These are phyloP conservation scores for Orbilia quercus DNA, from an alignment of 2,329 filamentous ascomycete species.

Conservation along the genomic window DNA sequence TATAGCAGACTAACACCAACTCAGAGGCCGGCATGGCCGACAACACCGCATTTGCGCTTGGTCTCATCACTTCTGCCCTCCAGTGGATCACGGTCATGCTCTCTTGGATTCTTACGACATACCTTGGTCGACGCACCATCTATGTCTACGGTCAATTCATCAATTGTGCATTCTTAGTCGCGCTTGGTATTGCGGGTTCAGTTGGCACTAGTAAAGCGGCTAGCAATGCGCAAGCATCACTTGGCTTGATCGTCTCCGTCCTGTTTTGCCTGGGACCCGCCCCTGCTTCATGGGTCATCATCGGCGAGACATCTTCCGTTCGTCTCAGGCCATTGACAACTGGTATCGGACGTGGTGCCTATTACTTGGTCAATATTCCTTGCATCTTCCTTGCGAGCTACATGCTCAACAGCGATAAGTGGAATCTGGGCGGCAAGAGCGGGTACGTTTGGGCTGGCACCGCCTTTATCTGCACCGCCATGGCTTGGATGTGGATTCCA, in stretches of 20 bases:
- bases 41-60: constrained; percentile 61
- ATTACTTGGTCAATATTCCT: constrained; percentile 67
- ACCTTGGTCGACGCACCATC: constrained; percentile 73
- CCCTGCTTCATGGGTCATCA: constrained; percentile 67
- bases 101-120: constrained; percentile 75
- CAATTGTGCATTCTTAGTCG: constrained; percentile 69
- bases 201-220: constrained; percentile 68
- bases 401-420: constrained; percentile 43
- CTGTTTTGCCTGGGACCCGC: constrained; percentile 69
- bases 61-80: constrained; percentile 73
- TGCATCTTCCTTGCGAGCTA: constrained; percentile 65
- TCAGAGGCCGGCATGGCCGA: constrained; percentile 65
- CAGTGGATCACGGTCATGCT: constrained; percentile 73
- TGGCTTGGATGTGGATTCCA: constrained; percentile 65
- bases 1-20: constrained; percentile 60
- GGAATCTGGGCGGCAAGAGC: constrained; percentile 38
- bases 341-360: constrained; percentile 66
- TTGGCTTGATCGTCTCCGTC: constrained; percentile 68
- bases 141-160: constrained; percentile 72
- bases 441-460: constrained; percentile 65
- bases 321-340: constrained; percentile 66
- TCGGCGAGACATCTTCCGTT: constrained; percentile 65
- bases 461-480: constrained; percentile 63
- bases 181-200: constrained; percentile 71
- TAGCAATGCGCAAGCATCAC: constrained; percentile 66